Evolutionary conservation across 805 yeast genomes (phyloP).

Genomic region (Kazachstania taianensis): DNA sequence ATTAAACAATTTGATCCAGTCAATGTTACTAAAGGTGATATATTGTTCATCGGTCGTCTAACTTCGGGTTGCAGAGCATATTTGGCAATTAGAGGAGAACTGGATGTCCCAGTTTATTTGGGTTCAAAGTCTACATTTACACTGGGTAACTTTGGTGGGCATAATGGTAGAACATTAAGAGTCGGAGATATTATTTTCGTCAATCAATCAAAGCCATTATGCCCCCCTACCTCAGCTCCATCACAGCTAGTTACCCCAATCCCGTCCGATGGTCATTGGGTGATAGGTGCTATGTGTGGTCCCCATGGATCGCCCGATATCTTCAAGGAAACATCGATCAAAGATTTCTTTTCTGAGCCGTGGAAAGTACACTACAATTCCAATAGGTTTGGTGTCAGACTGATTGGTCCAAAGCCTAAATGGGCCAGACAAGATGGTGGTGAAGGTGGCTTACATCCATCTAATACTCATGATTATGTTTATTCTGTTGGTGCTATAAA

Average conservation of each 20-base stretch:
- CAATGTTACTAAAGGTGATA: slow-evolving; percentile 61
- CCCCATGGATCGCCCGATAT: slow-evolving; percentile 98
- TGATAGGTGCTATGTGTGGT: slow-evolving; percentile 88
- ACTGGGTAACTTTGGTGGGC: slow-evolving; percentile 85
- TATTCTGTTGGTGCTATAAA: slow-evolving; percentile 94
- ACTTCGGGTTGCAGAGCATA: slow-evolving; percentile 80
- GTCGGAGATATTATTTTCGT: slow-evolving; percentile 85
- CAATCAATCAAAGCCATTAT: slow-evolving; percentile 62
- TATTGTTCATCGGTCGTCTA: slow-evolving; percentile 70
- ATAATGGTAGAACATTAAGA: slow-evolving; percentile 84
- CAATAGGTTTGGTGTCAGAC: slow-evolving; percentile 90
- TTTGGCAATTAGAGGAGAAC: slow-evolving; percentile 83
- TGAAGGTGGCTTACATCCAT: slow-evolving; percentile 95
- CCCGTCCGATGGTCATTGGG: slow-evolving; percentile 43
- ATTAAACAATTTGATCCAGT: slow-evolving; percentile 67
- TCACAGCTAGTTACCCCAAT: slow-evolving; percentile 29
- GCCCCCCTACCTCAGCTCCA: slow-evolving; percentile 50
- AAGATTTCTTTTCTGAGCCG: slow-evolving; percentile 59
- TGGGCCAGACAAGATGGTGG: slow-evolving; percentile 98
- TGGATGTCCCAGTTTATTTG: slow-evolving; percentile 86
- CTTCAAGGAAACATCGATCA: slow-evolving; percentile 64
- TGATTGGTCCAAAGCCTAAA: slow-evolving; percentile 89
- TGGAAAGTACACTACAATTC: slow-evolving; percentile 98
- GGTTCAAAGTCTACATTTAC: slow-evolving; percentile 98
- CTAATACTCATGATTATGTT: slow-evolving; percentile 97